Base-by-base conservation (phyloP, 495 filamentous ascomycete species). In the Hypoxylon lienhwacheense region DNA sequence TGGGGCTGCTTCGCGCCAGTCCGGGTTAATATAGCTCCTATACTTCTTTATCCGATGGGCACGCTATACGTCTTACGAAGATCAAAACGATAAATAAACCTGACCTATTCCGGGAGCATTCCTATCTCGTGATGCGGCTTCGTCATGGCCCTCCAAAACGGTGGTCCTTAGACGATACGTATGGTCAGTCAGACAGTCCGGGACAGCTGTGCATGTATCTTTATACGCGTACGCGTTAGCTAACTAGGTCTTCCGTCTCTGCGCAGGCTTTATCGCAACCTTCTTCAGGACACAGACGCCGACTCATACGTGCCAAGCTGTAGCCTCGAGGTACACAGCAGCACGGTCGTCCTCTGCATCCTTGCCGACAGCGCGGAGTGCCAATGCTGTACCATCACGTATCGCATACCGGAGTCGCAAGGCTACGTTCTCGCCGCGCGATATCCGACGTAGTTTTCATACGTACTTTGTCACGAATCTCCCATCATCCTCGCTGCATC, bases 401-500 rank as follows among this genome's bases (percentile, higher is more conserved):
- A 41, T 29, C 59, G 47, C 45, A 43, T 32, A 49, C 20, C 61
- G 16, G 14, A 28, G 10, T 21, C 40, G 24, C 42, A 48, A 50
- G 39, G 41, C 40, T 5, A 26, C 55, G 14, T 17, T 32, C 37
- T 29, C 63, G 32, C 31, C 22, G 47, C 42, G 40, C 45, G 8
- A 29, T 34, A 59, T 70, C 42, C 76, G 70, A 4, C 86, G 86
- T 19, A 68, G 75, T 53, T 97, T 97, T 72, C 90, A 95, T 73
- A 89, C 93, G 55, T 98, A 98, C 76, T 98, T 98, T 67, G 88
- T 97, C 25, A 95, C 93, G 4, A 88, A 97, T 68, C 79, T 98
- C 0, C 93, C 93, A 4, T 95, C 91, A 15, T 92, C 89, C 32
- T 97, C 92, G 0, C 78, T 97, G 10, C 88, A 96, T 62, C 92